Evolutionary conservation across 2,329 filamentous ascomycete species (phyloP).

Genomic region (Aplosporella prunicola): DNA sequence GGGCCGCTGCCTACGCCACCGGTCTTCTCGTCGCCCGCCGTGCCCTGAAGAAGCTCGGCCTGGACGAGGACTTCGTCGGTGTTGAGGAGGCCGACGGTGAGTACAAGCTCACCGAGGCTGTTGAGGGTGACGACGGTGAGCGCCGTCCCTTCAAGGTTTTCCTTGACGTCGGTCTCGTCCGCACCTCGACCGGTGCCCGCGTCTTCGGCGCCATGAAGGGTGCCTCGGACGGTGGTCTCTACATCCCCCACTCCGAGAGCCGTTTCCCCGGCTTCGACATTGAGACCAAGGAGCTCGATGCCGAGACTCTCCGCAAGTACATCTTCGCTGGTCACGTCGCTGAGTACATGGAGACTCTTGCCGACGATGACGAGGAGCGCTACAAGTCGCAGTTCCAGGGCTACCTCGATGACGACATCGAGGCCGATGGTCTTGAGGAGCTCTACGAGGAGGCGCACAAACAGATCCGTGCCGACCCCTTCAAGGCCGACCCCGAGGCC

Average conservation of each 20-base stretch:
- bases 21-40: constrained; percentile 96
- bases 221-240: constrained; percentile 94
- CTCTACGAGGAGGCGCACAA: constrained; percentile 91
- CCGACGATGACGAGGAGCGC: constrained; percentile 99
- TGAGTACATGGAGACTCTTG: constrained; percentile 99
- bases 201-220: constrained; percentile 99
- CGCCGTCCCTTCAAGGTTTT: constrained; percentile 99
- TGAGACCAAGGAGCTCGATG: constrained; percentile 94
- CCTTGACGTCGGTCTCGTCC: constrained; percentile 94
- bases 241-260: constrained; percentile 97
- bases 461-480: constrained; percentile 94
- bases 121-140: constrained; percentile 80
- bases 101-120: constrained; percentile 89
- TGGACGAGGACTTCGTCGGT: constrained; percentile 87
- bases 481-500: constrained; percentile 74
- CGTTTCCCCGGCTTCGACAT: constrained; percentile 98
- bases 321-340: constrained; percentile 97
- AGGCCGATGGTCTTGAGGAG: constrained; percentile 95
- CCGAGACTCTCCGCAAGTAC: constrained; percentile 96
- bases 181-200: constrained; percentile 96
- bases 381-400: constrained; percentile 97
- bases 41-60: constrained; percentile 90
- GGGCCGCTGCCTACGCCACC: constrained; percentile 93
- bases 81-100: constrained; percentile 97
- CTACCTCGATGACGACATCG: constrained; percentile 94